Percentiles rank a stretch among this genome's conserved stretches.
Conservation (phyloP, 495 filamentous ascomycete species). For the Margaritispora aquatica region DNA sequence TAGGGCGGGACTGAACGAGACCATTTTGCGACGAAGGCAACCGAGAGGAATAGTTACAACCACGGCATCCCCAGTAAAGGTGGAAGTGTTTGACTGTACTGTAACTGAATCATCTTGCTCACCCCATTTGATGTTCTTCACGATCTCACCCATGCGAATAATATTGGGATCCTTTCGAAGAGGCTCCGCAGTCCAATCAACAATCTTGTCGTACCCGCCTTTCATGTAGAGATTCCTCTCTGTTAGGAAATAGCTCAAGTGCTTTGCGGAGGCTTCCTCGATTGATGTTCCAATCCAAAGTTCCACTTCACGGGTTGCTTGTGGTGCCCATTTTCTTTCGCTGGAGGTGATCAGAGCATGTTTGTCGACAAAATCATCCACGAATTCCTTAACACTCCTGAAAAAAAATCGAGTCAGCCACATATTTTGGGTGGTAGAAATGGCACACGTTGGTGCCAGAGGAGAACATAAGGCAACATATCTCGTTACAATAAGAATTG, state of each 20-base stretch:
- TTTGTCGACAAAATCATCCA: slow-evolving; percentile 12
- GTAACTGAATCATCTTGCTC: slow-evolving; percentile 1
- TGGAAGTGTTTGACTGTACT: not conserved
- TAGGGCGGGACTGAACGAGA: slow-evolving; percentile 8
- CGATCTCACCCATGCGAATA: slow-evolving; percentile 10
- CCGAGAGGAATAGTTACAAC: slow-evolving; percentile 15
- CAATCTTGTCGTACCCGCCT: slow-evolving; percentile 18
- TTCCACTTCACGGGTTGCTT: slow-evolving; percentile 17
- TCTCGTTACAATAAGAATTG: too few species aligned
- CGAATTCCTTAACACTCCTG: slow-evolving; percentile 13
- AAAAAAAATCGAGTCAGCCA: too few species aligned
- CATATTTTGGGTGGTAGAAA: too few species aligned
- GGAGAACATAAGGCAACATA: too few species aligned
- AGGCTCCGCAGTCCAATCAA: slow-evolving; percentile 16
- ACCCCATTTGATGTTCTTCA: slow-evolving; percentile 12
- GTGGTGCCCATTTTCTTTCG: slow-evolving; percentile 16
- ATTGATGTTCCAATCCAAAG: slow-evolving; percentile 17
- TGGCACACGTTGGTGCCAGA: too few species aligned
- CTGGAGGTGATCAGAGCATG: slow-evolving; percentile 12
- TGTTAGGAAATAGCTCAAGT: slow-evolving; percentile 16
- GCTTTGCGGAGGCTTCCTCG: slow-evolving; percentile 14
- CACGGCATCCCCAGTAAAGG: slow-evolving; percentile 10
- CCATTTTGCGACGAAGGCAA: slow-evolving; percentile 10
- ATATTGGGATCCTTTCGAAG: slow-evolving; percentile 12
- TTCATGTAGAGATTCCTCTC: slow-evolving; percentile 20